Conservation (phyloP, 495 filamentous ascomycete genomes). For the Cercophora sp. region DNA sequence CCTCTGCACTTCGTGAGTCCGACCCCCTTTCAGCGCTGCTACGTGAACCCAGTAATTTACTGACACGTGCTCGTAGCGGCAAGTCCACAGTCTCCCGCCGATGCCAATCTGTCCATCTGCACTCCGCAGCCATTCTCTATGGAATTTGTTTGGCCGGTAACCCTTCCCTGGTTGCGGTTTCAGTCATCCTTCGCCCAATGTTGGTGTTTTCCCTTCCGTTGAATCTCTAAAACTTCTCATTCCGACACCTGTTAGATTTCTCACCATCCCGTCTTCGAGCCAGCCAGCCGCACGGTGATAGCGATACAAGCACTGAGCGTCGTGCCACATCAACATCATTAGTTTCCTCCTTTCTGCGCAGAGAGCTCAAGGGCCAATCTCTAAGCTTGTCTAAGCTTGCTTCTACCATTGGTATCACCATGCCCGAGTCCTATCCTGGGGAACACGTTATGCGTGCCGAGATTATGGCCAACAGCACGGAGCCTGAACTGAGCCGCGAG, state of each 20-base stretch:
- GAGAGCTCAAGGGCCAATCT: no score
- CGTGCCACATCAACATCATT: no score
- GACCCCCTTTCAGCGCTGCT: no score
- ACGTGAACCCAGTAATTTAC: neutral
- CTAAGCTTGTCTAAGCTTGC: neutral
- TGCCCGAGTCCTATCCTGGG: constrained; percentile 3
- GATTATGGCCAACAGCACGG: neutral
- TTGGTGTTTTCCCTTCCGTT: no score
- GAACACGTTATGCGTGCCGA: constrained; percentile 2
- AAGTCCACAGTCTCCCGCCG: constrained; percentile 1
- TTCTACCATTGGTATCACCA: neutral
- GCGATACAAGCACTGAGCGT: no score
- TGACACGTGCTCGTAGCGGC: neutral
- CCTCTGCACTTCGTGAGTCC: no score
- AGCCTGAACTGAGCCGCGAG: neutral
- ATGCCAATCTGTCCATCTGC: neutral
- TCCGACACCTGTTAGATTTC: no score
- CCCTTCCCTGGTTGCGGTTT: constrained; percentile 1
- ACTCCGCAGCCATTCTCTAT: constrained; percentile 1
- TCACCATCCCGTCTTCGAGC: no score
- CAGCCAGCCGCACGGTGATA: no score
- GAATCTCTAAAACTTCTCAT: no score
- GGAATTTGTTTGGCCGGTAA: constrained; percentile 4
- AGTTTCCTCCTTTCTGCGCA: no score
- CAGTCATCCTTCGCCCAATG: neutral